Base-by-base conservation (phyloP, 1,284 basidiomycete species). In the Volvariella surrecta region DNA sequence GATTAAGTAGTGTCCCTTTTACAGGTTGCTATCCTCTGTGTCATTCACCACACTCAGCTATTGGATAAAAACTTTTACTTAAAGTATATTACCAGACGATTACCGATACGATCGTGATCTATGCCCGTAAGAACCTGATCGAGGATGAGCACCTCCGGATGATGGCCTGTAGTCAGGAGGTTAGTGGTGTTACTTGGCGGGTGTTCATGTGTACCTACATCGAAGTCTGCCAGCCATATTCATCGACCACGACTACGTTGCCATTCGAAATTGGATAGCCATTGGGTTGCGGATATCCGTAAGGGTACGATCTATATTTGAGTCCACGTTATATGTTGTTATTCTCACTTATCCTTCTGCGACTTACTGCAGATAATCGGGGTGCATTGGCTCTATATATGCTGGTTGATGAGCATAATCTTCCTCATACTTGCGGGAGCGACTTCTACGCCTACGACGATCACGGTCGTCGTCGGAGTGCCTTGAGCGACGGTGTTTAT, bases 191-290 rank as follows among this genome's bases (percentile, higher is more conserved):
- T 28, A 11, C n/a, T 28, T 28, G 11, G 24, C 24, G 24, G 11
- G 24, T 11, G 11, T 28, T 28, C 11, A 28, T 35, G 6, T 35
- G 34, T 24, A 53, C 63, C 51, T 49, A 69, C 67, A 68, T 50
- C 11, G 64, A 62, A 38, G 68, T 62, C 49, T 68, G 66, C 30
- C 63, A 61, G 39, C 70, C 68, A 22, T 56, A 51, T 24, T 60
- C 57, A 40, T 71, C 65, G 32, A 71, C 62, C 35, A 68, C 50
- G 31, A 72, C 62, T 7, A 66, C 60, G 43, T 61, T 66, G 19
- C 56, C 51, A 15, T 52, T 48, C 6, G 49, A 48, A n/a, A 52
- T 53, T 15, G 43, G 43, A 37, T 52, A 45, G 41, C 50, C 53
- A 17, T 45, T 22, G 43, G 52, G 48, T 39, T 50, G 34, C 6